Evolutionary conservation across 1,284 basidiomycete genomes (phyloP), one percentile per base, ranked within the genome.

Genomic region (Tetrapyrgos nigripes): DNA sequence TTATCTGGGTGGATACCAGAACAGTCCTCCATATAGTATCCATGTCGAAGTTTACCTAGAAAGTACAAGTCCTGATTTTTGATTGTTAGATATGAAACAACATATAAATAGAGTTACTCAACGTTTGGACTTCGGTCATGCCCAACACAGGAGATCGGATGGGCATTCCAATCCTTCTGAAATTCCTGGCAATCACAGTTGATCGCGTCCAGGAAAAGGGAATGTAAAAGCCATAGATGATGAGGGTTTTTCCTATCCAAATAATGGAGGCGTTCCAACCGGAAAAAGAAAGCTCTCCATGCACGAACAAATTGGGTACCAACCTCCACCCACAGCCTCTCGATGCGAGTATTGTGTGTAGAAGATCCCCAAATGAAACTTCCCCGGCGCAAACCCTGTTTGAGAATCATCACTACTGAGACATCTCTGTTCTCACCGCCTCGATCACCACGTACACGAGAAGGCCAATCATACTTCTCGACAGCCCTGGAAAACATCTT

Each of bases 141-240:
- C 3, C 40, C 50, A 4, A 60, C 29, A 13, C 66, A 58, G 4
- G 62, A 65, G 6, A 73, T 60, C 1, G 59, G 69, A n/a, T n/a
- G n/a, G n/a, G n/a, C n/a, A n/a, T n/a, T n/a, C n/a, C n/a, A n/a
- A n/a, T n/a, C n/a, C n/a, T 43, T 77, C 9, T 55, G 51, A 43
- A 76, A 77, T 1, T 51, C 27, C 2, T 57, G 19, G 29, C 71
- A 73, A 49, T 76, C 73, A 1, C 46, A 50, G 31, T 77, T 70
- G 52, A 78, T 70, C 0, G 53, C 52, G 4, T 62, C 54, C 0
- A 76, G 62, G 75, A 66, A 74, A 75, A 78, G 0, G 76, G 57
- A 55, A 76, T 73, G 10, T 31, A 28, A 2, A 48, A 51, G 27
- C 59, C 53, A 17, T 35, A 40, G 19, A 33, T 1, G n/a, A n/a